Base-by-base conservation (phyloP, 805 yeast species). In the Ogataea chonburiensis region DNA sequence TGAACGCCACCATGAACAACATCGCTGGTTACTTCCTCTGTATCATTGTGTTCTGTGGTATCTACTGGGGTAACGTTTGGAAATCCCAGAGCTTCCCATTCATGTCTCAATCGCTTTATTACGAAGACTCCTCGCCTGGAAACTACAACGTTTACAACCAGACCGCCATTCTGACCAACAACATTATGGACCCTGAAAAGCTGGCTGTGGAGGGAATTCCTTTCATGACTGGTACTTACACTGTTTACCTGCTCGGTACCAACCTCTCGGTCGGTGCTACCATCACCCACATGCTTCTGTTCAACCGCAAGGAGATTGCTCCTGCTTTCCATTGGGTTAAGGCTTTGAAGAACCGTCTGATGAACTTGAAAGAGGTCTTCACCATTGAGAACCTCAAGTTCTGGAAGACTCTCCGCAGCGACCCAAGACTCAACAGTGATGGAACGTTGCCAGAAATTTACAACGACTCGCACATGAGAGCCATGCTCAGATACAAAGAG, bases 361-460 rank as follows among this genome's bases (percentile, higher is more conserved):
- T 67, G 43, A 68, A 69, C 49, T 56, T 69, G 16, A 68, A 66
- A 52, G 7, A 27, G 7, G 17, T 33, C 14, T 31, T 42, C 28
- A 18, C 31, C 8, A 18, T 42, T 15, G 60, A 61, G 42, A 61
- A 64, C 31, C 66, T 72, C 67, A 68, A 73, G 10, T 74, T 66
- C 17, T 73, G 71, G 54, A 58, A 69, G 30, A 70, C 68, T 4
- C 61, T 50, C 17, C 24, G 23, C 17, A 12, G 14, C 5, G 55
- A 50, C 33, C 43, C 48, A 32, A 48, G 55, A 42, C 31, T 50
- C 18, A 45, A 47, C 39, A 13, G 16, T 7, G 48, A 50, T 30
- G 55, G 55, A 14, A 39, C 49, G n/a, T 25, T 50, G 10, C 50
- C 52, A 17, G 46, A 42, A 5, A 26, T 45, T 13, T 47, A 40